Base-by-base conservation (phyloP, 495 filamentous ascomycete species). In the Trichoderma gamsii region DNA sequence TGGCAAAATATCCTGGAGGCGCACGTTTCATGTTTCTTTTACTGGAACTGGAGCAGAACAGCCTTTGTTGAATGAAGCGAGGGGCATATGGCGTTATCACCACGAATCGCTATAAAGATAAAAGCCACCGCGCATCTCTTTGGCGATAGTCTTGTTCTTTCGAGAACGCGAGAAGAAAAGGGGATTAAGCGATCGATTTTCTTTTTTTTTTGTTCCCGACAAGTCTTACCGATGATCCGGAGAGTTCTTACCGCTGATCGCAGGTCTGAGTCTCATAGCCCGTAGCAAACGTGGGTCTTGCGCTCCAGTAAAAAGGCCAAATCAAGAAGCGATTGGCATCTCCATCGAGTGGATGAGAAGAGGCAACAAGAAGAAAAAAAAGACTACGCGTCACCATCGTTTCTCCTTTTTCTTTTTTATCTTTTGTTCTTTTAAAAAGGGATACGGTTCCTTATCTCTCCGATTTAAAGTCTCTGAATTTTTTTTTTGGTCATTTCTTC, bases 291-390 rank as follows among this genome's bases (percentile, higher is more conserved):
- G 56, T 61, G 56, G 56, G 56, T 61, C 25, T 38, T 38, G 35
- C 35, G 18, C 25, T 61, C 16, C 23, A 32, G 56, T 11, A 61
- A 18, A 18, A 29, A 15, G 5, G 49, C 49, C 49, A 7, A 21
- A 52, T 52, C 49, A 23, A 52, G 49, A 18, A 52, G 49, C n/a
- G 56, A 61, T 61, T 21, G 56, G 4, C 56, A 61, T 13, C 56
- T 13, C 56, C 11, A 61, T 61, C 29, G 23, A 61, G 56, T 23
- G 27, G 23, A 61, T 29, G 2, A 29, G 13, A 29, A 13, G 25
- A 59, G 11, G 8, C 21, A n/a, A 49, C 5, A 18, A 18, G 9
- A 21, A 56, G 3, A 29, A 29, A 49, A 49, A 23, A 56, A 11
- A 56, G 16, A 56, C 21, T n/a, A 23, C 51, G 51, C 51, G 51